Base-by-base conservation (phyloP, 169 alveolate species). In the Eimeria maxima region DNA sequence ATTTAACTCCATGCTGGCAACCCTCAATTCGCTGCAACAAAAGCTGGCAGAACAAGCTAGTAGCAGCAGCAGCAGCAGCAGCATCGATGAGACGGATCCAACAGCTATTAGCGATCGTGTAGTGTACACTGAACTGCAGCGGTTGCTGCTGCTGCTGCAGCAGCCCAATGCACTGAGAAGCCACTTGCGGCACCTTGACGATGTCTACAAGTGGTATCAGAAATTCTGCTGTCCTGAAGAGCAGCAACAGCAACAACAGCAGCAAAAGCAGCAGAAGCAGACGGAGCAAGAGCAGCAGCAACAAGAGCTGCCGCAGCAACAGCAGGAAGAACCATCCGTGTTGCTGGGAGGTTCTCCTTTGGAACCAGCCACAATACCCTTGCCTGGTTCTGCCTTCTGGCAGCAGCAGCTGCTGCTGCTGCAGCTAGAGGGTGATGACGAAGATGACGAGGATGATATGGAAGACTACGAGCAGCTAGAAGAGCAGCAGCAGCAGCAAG, bases 111-210 rank as follows among this genome's bases (percentile, higher is more conserved):
- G 55, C 57, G 87, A 76, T 57, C 53, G 47, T n/a, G 63, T 18
- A 10, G 60, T 76, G 87, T 76, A 76, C 18, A 16, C 27, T 27
- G 87, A 76, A 33, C 87, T 76, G 87, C 87, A 76, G 29, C 87
- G 87, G 57, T 45, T 42, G 87, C 63, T 76, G 87, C 87, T 76
- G 87, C 60, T 76, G 87, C 87, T 76, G 87, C 87, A 76, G 87
- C 87, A 76, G 29, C 87, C 87, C n/a, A 76, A 76, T 45, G 87
- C 47, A 5, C 87, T 60, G 29, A 33, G 63, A 14, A 76, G 87
- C 60, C 87, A 76, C 13, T 4, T 24, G 63, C 87, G 55, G 60
- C 87, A 76, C 63, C 55, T 76, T 22, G 87, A 76, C 8, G 87
- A 3, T 42, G 63, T 76, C 38, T 76, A 76, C 27, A 33, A 20